These are phyloP conservation scores for Phytophthora boehmeriae DNA, from an alignment of 352 stramenopile genomes.

Conservation along the genomic window DNA sequence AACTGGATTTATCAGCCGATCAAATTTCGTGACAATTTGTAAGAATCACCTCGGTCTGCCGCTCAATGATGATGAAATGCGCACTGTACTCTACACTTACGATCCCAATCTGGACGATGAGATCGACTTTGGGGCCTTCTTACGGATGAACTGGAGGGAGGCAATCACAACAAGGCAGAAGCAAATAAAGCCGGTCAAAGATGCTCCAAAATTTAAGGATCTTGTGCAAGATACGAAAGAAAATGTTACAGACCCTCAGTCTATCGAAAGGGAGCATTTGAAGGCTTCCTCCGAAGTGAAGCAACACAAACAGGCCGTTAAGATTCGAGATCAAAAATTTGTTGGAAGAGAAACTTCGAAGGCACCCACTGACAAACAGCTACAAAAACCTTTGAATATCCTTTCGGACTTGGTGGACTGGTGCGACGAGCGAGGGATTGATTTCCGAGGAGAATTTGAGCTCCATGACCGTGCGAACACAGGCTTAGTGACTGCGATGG, in stretches of 20 bases:
- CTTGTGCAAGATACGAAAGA: slow-evolving; percentile 23
- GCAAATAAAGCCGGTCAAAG: slow-evolving; percentile 23
- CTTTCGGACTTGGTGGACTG: slow-evolving; percentile 35
- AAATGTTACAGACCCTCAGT: slow-evolving; percentile 16
- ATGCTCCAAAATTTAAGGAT: not conserved
- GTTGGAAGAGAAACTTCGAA: not conserved
- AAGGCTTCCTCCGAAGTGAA: slow-evolving; percentile 23
- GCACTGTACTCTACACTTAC: slow-evolving; percentile 56
- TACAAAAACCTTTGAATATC: slow-evolving; percentile 6
- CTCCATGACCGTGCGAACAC: slow-evolving; percentile 48
- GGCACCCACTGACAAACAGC: not conserved
- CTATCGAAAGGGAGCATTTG: slow-evolving; percentile 12
- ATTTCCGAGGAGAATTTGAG: slow-evolving; percentile 63
- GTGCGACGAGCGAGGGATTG: slow-evolving; percentile 47
- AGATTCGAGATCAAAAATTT: too few species aligned
- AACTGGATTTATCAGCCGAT: slow-evolving; percentile 32
- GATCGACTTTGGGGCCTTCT: slow-evolving; percentile 55
- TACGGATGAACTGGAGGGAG: slow-evolving; percentile 66
- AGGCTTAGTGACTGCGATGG: slow-evolving; percentile 43
- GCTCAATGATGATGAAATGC: slow-evolving; percentile 58
- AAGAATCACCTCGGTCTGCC: slow-evolving; percentile 39
- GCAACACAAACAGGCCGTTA: not conserved
- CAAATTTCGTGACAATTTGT: slow-evolving; percentile 48
- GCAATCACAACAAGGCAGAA: slow-evolving; percentile 23
- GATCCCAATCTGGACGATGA: slow-evolving; percentile 56